These are phyloP conservation scores for Grosmannia serpens DNA, from an alignment of 2,329 filamentous ascomycete genomes.

Conservation along the genomic window DNA sequence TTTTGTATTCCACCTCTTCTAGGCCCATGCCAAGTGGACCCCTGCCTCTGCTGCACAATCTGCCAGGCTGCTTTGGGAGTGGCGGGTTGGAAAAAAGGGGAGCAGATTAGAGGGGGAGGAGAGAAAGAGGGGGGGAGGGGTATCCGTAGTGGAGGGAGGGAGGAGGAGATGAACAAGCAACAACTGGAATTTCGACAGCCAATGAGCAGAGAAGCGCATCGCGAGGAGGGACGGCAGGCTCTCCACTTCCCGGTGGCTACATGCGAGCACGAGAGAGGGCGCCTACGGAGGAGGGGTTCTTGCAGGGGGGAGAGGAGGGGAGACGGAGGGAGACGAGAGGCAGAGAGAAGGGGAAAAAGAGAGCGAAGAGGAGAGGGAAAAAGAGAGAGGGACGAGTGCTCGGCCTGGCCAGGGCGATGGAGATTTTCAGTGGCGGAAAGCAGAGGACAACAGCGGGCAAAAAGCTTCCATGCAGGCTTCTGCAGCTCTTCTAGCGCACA, in stretches of 20 bases:
- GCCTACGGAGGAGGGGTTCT: too few species aligned
- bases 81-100: background rate
- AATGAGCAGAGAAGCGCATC: background rate
- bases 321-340: background rate
- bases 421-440: background rate
- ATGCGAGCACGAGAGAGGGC: too few species aligned
- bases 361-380: background rate
- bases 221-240: background rate
- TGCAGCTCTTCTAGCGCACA: constrained; percentile 23
- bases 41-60: background rate
- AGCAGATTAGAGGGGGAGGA: background rate
- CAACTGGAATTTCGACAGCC: background rate
- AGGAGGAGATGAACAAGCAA: background rate
- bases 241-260: too few species aligned
- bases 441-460: background rate
- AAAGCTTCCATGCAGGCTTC: constrained; percentile 23
- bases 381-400: background rate
- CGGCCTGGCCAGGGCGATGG: background rate
- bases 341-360: background rate
- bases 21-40: background rate
- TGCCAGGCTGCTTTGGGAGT: background rate
- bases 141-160: background rate
- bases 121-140: background rate
- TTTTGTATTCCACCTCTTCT: background rate
- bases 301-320: background rate